Evolutionary conservation across 1,139 yeast species (phyloP).

Genomic region (Debaryomyces sp.): DNA sequence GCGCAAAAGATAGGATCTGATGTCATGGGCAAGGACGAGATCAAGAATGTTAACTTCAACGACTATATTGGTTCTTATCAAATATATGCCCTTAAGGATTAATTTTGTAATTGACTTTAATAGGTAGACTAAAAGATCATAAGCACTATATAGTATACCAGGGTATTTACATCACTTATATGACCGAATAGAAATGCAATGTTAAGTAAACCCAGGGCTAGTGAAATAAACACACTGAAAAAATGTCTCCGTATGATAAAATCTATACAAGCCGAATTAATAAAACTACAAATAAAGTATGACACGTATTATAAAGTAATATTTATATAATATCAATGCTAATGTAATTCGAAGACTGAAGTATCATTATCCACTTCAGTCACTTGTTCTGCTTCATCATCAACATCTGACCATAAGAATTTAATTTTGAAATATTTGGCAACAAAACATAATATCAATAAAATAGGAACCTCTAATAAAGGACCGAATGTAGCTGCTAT

Average conservation of each 20-base stretch:
- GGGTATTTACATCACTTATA: too few relatives aligned
- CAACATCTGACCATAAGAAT: conserved; percentile 28
- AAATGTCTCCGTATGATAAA: too few relatives aligned
- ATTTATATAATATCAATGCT: too few relatives aligned
- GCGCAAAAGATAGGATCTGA: not conserved
- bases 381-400: not conserved
- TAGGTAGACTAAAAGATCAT: too few relatives aligned
- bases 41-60: conserved; percentile 1
- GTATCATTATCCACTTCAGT: not conserved
- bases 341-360: not conserved
- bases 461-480: conserved; percentile 56
- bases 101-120: not conserved
- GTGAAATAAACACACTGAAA: too few relatives aligned
- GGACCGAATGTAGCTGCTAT: conserved; percentile 67
- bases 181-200: too few relatives aligned
- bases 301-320: too few relatives aligned
- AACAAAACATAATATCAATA: conserved; percentile 45
- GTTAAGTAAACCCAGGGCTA: too few relatives aligned
- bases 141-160: too few relatives aligned
- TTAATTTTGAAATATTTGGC: conserved; percentile 34
- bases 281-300: too few relatives aligned
- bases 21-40: not conserved
- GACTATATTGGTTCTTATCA: conserved; percentile 1
- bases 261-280: too few relatives aligned
- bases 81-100: conserved; percentile 1